A percentile compares a stretch with the other conserved stretches of the same genome.
phyloP scores from a whole-genome alignment of 176 grass and related monocot genomes.

The Leersia perrieri region DNA sequence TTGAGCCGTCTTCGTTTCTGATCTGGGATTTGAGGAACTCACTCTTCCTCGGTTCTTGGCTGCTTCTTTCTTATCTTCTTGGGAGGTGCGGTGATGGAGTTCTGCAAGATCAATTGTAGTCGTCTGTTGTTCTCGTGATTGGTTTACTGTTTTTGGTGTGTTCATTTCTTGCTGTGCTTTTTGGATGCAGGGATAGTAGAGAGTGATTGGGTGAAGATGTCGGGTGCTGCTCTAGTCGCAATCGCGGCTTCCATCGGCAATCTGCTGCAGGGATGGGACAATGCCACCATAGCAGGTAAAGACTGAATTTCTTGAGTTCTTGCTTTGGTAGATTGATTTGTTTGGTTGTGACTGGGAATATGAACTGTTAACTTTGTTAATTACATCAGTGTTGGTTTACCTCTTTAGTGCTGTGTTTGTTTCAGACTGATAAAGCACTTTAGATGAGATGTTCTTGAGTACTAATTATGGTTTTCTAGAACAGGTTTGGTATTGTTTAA shows the following conservation, averaged over 20 bases:
- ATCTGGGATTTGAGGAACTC: conserved; percentile 5
- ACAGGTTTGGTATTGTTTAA: background rate
- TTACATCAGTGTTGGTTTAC: background rate
- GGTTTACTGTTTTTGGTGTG: background rate
- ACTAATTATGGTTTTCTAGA: background rate
- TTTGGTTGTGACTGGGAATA: background rate
- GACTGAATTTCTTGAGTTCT: too few relatives aligned
- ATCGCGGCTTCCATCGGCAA: conserved; percentile 77
- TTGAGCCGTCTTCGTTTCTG: conserved; percentile 8
- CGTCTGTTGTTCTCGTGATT: background rate
- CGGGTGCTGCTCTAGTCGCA: conserved; percentile 59
- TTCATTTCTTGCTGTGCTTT: background rate
- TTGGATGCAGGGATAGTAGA: background rate
- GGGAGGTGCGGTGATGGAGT: background rate
- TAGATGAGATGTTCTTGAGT: background rate
- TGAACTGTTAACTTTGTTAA: background rate
- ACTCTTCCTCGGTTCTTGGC: background rate
- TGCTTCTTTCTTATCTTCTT: background rate
- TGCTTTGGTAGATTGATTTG: background rate
- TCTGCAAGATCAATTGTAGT: conserved; percentile 15
- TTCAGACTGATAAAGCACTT: background rate
- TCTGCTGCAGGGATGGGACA: conserved; percentile 81
- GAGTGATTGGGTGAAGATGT: conserved; percentile 27
- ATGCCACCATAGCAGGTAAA: conserved; percentile 82
- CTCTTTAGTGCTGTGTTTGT: background rate